Percentiles rank a stretch among this genome's conserved stretches.
Conservation (phyloP, 2,329 filamentous ascomycete genomes). For the Alternaria solani region DNA sequence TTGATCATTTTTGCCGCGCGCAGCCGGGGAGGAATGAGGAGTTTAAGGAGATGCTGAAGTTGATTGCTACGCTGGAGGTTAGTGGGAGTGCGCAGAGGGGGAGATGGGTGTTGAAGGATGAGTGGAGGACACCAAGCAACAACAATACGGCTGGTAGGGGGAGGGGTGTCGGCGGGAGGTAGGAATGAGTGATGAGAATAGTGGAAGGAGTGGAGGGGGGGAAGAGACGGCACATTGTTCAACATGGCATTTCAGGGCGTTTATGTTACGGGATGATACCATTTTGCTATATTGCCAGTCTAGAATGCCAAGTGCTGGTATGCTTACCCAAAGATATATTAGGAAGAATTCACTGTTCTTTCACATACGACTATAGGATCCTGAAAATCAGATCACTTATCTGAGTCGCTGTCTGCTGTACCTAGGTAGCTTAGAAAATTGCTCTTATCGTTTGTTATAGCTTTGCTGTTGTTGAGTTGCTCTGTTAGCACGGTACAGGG, state of each 20-base stretch:
- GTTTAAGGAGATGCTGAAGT: conserved; percentile 82
- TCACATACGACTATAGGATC: too few species aligned
- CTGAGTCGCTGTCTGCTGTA: too few species aligned
- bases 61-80: conserved; percentile 75
- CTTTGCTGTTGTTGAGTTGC: too few species aligned
- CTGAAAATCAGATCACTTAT: too few species aligned
- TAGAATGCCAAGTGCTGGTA: background rate
- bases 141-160: background rate
- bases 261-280: background rate
- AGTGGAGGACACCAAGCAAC: conserved; percentile 45
- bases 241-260: background rate
- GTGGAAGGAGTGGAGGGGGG: too few species aligned
- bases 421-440: too few species aligned
- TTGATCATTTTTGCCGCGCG: conserved; percentile 79
- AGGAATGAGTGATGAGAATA: background rate
- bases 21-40: conserved; percentile 70
- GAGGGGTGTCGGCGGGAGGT: too few species aligned
- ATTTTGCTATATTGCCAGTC: background rate
- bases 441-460: too few species aligned
- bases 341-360: background rate
- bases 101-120: conserved; percentile 67
- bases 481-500: too few species aligned
- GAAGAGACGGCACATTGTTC: background rate
- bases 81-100: conserved; percentile 59
- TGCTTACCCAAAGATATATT: background rate